phyloP scores from a whole-genome alignment of 257 asterid genomes.

The Nicotiana tomentosiformis region DNA sequence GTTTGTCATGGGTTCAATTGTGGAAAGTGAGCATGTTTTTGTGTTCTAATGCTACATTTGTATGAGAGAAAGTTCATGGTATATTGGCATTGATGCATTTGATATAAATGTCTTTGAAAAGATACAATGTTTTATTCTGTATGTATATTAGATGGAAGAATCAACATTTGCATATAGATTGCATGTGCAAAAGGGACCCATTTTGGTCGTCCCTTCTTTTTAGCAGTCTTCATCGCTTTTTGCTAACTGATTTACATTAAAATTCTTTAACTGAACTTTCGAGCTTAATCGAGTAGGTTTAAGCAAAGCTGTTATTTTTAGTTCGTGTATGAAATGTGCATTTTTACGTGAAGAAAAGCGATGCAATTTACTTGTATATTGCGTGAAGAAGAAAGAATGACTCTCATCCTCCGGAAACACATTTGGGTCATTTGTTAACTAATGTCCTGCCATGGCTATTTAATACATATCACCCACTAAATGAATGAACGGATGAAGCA shows the following conservation, averaged over 20 bases:
- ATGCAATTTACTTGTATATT: not conserved
- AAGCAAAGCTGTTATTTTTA: not conserved
- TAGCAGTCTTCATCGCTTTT: not conserved
- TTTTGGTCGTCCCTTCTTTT: not conserved
- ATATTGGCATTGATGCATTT: not conserved
- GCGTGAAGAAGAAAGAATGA: not conserved
- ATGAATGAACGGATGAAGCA: too few species aligned
- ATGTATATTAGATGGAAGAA: not conserved
- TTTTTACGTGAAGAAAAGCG: not conserved
- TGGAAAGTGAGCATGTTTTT: constrained; percentile 12
- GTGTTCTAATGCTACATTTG: not conserved
- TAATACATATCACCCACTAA: too few species aligned
- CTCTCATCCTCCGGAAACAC: too few species aligned
- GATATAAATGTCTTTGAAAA: not conserved
- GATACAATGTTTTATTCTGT: not conserved
- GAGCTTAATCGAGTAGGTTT: not conserved
- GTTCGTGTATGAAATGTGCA: not conserved
- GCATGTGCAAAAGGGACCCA: not conserved
- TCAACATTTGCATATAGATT: not conserved
- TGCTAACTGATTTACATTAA: not conserved
- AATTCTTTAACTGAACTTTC: not conserved
- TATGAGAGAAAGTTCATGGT: not conserved
- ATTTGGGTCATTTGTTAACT: too few species aligned
- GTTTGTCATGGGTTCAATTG: constrained; percentile 54
- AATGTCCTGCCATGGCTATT: too few species aligned